A percentile compares a stretch with the other conserved stretches of the same genome.
These are phyloP conservation scores for Solanum hybrid DNA, from an alignment of 305 asterid genomes.

Conservation along the genomic window DNA sequence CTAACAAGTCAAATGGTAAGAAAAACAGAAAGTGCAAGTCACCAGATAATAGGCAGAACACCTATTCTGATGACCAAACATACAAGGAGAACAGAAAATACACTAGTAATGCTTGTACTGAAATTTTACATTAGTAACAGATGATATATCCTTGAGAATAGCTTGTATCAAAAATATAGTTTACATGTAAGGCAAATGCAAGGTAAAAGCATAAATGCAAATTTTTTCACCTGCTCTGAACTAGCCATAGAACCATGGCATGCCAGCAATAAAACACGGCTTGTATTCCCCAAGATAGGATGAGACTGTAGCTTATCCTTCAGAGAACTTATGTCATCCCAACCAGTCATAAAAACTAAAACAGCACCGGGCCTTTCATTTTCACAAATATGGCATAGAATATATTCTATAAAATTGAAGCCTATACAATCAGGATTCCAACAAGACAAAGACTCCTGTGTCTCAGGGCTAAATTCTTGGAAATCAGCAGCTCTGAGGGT, in stretches of 20 bases:
- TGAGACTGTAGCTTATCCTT: constrained; percentile 76
- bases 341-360: constrained; percentile 86
- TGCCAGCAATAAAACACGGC: constrained; percentile 62
- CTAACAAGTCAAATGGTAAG: neutral
- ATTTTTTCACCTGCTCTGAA: constrained; percentile 34
- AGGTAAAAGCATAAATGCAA: neutral
- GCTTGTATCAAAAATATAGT: neutral
- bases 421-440: constrained; percentile 92
- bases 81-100: neutral
- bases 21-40: neutral
- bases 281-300: constrained; percentile 66
- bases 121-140: neutral
- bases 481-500: constrained; percentile 62
- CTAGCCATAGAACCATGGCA: constrained; percentile 96
- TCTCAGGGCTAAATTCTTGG: constrained; percentile 45
- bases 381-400: constrained; percentile 62
- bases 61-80: neutral
- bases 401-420: constrained; percentile 72
- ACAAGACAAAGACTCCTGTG: constrained; percentile 66
- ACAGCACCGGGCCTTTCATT: constrained; percentile 74
- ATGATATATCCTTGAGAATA: neutral
- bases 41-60: neutral
- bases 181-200: neutral
- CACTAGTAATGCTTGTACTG: neutral
- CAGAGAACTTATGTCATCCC: constrained; percentile 87